Evolutionary conservation across 371 early-diverging fungal genomes (phyloP), one percentile per base, ranked within the genome.

Genomic region (Smittium culicis): DNA sequence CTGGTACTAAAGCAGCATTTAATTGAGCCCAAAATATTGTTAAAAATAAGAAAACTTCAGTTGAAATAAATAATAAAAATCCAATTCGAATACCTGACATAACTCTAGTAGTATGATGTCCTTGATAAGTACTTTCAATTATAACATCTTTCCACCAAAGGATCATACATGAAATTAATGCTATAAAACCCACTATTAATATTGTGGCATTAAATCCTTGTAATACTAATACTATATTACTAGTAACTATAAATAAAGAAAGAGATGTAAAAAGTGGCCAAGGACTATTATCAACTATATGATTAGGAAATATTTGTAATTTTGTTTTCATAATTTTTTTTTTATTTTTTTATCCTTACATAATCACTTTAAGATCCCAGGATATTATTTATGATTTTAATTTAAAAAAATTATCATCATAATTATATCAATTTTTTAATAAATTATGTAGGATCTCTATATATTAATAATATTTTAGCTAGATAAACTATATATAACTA

Each of bases 41-140:
- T 70, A 74, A 69, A 73, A 74, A 74, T 67, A 74, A 72, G 65
- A 74, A 74, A 62, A 71, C 67, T 74, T 74, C 74, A 65, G 74
- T 72, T 69, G 67, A 75, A 71, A 75, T 67, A 76, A 71, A 74
- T 68, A 75, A 71, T 61, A 68, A 66, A 74, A 76, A 76, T 69
- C 72, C 76, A 72, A 74, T 74, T 72, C 70, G 71, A 65, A 76
- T 77, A 45, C 74, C 74, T 70, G 70, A 73, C 69, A 70, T 72
- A 68, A 77, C 77, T 75, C 72, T 71, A 67, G 72, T 70, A 71
- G 74, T 76, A 72, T 76, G 74, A 72, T 74, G 64, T 63, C 74
- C 74, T 74, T 70, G 70, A 66, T 64, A 70, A 67, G 70, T 69
- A 72, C 72, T 72, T 64, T 72, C 72, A 66, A 55, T 69, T 72